Evolutionary conservation across 345 rosid species (phyloP), one percentile per base, ranked within the genome.

Genomic region (Melastoma malabathricum): DNA sequence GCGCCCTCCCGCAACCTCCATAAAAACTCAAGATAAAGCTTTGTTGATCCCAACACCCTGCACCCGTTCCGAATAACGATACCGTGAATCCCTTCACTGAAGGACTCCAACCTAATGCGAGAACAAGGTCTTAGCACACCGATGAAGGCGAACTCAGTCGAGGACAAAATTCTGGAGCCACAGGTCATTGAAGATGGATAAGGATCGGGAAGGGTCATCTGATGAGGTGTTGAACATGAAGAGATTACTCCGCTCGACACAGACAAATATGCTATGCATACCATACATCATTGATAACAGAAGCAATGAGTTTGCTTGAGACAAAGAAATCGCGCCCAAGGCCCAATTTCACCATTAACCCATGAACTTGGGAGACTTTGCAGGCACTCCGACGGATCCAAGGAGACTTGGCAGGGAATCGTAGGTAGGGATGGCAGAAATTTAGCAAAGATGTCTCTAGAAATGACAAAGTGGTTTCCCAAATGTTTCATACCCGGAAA

Each of bases 141-240:
- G 60, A 83, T 58, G 59, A 76, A 78, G 22, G 88, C 80, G 75
- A 83, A 83, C 47, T 70, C 74, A 50, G n/a, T 83, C 93, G 46
- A 72, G 67, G 22, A 52, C 12, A 23, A 72, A 47, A 34, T 70
- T 66, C 48, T 59, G 39, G 58, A 75, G 60, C 70, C 93, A 70
- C 76, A 78, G 62, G 31, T 59, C 58, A 69, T 64, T 78, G 71
- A 80, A 83, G 34, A 74, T 50, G 57, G 29, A 31, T 69, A 78
- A 72, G 34, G 83, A 77, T 63, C 59, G 67, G 45, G 52, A 50
- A 0, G 85, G 85, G 46, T 70, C 65, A 38, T 65, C 83, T 68
- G 27, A 83, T 61, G 62, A 83, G 25, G 81, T 69, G 59, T 78
- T 78, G 70, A 68, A 80, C 84, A 80, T 76, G 65, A 51, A 83